Conservation (phyloP, 2,329 filamentous ascomycete genomes). For the Claviceps cyperi region DNA sequence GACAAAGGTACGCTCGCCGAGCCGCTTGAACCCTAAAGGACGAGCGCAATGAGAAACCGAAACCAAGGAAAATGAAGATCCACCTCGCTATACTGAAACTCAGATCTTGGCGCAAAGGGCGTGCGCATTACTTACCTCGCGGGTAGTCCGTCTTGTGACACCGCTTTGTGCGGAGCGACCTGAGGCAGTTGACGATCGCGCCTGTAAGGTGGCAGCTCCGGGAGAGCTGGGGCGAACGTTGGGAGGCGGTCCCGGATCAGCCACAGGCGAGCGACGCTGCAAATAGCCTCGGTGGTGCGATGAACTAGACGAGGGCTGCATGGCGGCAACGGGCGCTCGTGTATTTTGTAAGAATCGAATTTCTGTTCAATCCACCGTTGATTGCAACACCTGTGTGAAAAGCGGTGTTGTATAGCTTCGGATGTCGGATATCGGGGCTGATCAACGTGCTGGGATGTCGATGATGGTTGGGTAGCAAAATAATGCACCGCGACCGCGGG, state of each 20-base stretch:
- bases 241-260: conserved; percentile 43
- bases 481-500: background rate
- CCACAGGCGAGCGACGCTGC: conserved; percentile 49
- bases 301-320: conserved; percentile 34
- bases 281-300: conserved; percentile 37
- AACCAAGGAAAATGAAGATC: background rate
- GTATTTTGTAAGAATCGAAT: background rate
- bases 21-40: conserved; percentile 32
- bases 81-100: background rate
- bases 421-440: background rate
- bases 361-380: background rate
- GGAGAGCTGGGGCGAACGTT: conserved; percentile 48
- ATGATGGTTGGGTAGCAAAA: conserved; percentile 4
- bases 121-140: conserved; percentile 17
- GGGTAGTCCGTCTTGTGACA: conserved; percentile 17
- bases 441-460: background rate
- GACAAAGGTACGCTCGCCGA: conserved; percentile 60
- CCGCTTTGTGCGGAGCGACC: conserved; percentile 40
- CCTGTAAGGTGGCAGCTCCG: conserved; percentile 37
- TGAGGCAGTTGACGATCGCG: conserved; percentile 52
- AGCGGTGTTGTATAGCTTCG: background rate
- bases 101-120: background rate
- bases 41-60: background rate
- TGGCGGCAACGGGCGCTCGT: conserved; percentile 11
- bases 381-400: background rate